phyloP scores from a whole-genome alignment of 2,329 filamentous ascomycete genomes.

The Aspergillus hiratsukae region DNA sequence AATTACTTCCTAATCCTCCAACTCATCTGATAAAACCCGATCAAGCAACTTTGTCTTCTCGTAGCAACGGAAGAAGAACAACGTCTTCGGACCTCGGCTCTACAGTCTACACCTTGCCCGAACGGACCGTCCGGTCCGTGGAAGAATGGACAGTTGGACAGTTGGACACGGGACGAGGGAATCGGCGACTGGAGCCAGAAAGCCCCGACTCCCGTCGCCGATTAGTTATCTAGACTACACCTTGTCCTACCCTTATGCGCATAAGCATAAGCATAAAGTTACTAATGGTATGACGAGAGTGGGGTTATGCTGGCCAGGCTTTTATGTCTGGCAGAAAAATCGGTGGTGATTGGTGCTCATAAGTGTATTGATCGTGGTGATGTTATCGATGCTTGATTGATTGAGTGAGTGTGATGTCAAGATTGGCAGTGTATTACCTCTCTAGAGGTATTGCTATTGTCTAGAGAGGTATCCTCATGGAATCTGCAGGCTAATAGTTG shows the following conservation, averaged over 20 bases:
- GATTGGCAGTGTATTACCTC: neutral
- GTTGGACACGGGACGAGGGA: neutral
- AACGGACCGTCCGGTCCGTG: neutral
- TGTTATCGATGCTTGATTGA: neutral
- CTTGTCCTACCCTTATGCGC: too few species aligned
- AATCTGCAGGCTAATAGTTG: too few species aligned
- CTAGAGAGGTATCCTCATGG: neutral
- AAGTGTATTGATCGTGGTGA: neutral
- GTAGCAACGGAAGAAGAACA: too few species aligned
- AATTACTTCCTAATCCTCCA: too few species aligned
- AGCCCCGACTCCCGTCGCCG: neutral
- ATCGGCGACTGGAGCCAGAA: neutral
- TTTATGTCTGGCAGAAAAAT: neutral
- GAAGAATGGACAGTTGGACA: neutral
- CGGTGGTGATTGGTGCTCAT: neutral
- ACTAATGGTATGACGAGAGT: neutral
- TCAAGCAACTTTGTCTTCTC: too few species aligned
- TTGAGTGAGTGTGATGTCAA: neutral
- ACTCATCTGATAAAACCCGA: too few species aligned
- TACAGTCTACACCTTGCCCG: neutral
- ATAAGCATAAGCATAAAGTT: neutral
- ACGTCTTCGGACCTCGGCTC: neutral
- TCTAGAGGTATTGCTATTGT: too few species aligned
- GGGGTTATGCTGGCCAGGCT: neutral
- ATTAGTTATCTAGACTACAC: neutral